Percentiles rank a stretch among this genome's conserved stretches.
These are phyloP conservation scores for Vinca minor DNA, from an alignment of 257 asterid genomes.

Conservation along the genomic window DNA sequence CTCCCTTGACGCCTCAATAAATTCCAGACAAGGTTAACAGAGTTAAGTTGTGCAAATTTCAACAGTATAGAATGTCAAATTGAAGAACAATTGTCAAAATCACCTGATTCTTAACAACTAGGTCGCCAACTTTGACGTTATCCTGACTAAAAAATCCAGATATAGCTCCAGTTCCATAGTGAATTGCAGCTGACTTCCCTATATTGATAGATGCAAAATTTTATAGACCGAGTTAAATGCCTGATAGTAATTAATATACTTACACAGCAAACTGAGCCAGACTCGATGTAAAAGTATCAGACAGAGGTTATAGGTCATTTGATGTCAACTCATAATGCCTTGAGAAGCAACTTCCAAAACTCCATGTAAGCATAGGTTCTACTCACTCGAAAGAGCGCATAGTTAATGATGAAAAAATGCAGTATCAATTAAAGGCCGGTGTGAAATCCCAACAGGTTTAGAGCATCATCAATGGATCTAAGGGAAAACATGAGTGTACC, in stretches of 20 bases:
- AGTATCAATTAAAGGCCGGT: no score
- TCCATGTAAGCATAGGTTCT: no score
- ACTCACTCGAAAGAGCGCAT: no score
- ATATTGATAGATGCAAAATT: background rate
- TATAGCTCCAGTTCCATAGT: slow-evolving; percentile 88
- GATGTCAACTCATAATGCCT: no score
- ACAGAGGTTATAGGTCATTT: no score
- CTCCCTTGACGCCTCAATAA: slow-evolving; percentile 88
- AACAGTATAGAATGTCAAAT: slow-evolving; percentile 6
- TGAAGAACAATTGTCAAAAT: slow-evolving; percentile 4
- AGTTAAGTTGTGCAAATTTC: slow-evolving; percentile 10
- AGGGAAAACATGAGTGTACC: no score
- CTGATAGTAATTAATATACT: background rate
- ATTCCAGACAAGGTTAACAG: slow-evolving; percentile 40
- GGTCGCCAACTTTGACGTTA: slow-evolving; percentile 65
- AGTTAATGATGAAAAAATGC: no score
- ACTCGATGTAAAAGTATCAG: no score
- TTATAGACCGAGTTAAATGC: background rate
- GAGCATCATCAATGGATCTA: no score
- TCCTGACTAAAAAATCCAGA: slow-evolving; percentile 90
- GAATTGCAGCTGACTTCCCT: slow-evolving; percentile 91
- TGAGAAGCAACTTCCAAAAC: no score
- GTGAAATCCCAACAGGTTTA: no score
- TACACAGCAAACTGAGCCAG: background rate
- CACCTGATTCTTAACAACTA: slow-evolving; percentile 71